Evolutionary conservation across 192 early-diverging fungal genomes (phyloP).

Genomic region (Funneliformis mosseae): DNA sequence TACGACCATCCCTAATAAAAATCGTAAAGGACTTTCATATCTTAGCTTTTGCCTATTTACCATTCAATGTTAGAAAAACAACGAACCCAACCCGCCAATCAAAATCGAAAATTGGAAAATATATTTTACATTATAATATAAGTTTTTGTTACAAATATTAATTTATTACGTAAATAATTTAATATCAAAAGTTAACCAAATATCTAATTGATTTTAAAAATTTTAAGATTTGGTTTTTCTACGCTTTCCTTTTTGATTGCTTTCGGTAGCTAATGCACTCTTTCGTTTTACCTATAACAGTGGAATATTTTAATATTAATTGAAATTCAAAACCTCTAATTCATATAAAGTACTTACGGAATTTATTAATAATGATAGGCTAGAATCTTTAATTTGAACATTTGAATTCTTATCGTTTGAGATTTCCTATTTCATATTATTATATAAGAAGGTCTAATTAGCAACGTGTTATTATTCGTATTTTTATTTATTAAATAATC

Average conservation of each 20-base stretch:
- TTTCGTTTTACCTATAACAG: conserved; percentile 58
- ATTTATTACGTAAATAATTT: no score
- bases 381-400: conserved; percentile 46
- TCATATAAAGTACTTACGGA: conserved; percentile 46
- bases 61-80: no score
- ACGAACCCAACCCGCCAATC: no score
- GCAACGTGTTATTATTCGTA: conserved; percentile 34
- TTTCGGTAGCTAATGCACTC: conserved; percentile 51
- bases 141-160: no score
- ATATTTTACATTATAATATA: no score
- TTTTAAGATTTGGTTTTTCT: conserved; percentile 23
- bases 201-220: background rate
- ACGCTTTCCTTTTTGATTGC: conserved; percentile 45
- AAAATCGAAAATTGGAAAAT: no score
- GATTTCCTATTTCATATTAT: conserved; percentile 26
- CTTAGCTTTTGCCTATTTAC: no score
- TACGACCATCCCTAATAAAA: no score
- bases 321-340: background rate
- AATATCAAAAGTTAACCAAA: no score
- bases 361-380: conserved; percentile 56
- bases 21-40: no score
- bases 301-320: background rate
- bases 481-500: conserved; percentile 24
- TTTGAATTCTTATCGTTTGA: conserved; percentile 26
- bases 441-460: conserved; percentile 1